Base-by-base conservation (phyloP, 352 stramenopile genomes). In the Paralagenidium karlingii region DNA sequence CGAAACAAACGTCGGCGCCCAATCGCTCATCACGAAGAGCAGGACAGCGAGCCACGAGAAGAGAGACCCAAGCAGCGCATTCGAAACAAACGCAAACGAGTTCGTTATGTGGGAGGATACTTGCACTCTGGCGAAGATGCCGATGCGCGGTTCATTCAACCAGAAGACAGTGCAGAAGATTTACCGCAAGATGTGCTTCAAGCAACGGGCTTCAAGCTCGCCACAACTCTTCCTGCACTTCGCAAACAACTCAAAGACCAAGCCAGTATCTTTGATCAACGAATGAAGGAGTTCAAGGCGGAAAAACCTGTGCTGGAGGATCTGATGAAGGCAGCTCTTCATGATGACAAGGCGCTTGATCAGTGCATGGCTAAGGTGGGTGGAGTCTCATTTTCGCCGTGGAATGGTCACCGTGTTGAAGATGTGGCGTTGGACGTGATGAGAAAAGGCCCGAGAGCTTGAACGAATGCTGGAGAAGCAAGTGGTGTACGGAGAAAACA, bases 101-200 rank as follows among this genome's bases (percentile, higher is more conserved):
- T 37, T 5, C 57, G 53, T 0, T 93, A 76, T 24, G 59, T 90
- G 39, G 79, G 79, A 9, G 79, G 79, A 15, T 93, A 93, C 37
- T 47, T 63, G 12, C 62, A 82, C 13, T 43, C 58, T 7, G 51
- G 39, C 9, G 58, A 79, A 33, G 64, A 88, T 45, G 47, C 41
- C 7, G 78, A 91, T 36, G 60, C 63, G 3, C 58, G 21, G 8
- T 89, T 93, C 39, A 90, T 93, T 50, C 76, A 93, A 38, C 80
- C 80, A 1, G 80, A 93, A 53, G 77, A 81, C 22, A 70, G 90
- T 24, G 55, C 77, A 15, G 52, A 58, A 20, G 66, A 76, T 12
- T 56, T 93, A 29, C 80, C 80, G 0, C 62, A 90, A 0, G 80
- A 93, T 48, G 69, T 93, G 2, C 53, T 62, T 7, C 48, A 70